Conservation (phyloP, 2,329 filamentous ascomycete genomes). For the Fusarium pseudograminearum region DNA sequence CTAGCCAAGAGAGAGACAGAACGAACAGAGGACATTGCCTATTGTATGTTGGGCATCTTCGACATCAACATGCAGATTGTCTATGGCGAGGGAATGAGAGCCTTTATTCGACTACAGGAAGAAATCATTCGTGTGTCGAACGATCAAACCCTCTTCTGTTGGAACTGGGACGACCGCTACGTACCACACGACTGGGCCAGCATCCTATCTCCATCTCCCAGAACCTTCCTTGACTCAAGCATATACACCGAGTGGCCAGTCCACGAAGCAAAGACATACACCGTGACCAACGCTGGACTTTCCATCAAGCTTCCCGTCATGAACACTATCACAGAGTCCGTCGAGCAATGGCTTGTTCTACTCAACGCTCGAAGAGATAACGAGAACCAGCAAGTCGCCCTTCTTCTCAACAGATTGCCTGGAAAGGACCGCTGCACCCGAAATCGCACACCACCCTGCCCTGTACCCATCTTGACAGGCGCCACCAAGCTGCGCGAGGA, state of each 20-base stretch:
- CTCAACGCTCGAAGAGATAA: conserved; percentile 25
- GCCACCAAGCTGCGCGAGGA: conserved; percentile 18
- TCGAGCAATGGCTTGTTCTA: conserved; percentile 27
- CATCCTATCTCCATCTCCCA: conserved; percentile 15
- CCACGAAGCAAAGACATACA: conserved; percentile 26
- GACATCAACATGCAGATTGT: conserved; percentile 33
- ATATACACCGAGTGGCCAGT: conserved; percentile 28
- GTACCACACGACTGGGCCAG: conserved; percentile 29
- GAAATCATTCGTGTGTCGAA: conserved; percentile 30
- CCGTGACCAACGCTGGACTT: conserved; percentile 19
- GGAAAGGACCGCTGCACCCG: conserved; percentile 29
- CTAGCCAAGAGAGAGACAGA: conserved; percentile 15
- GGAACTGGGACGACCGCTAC: conserved; percentile 21
- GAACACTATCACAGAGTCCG: conserved; percentile 27
- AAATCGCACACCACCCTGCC: conserved; percentile 5
- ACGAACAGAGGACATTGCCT: conserved; percentile 20
- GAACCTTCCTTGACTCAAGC: conserved; percentile 14
- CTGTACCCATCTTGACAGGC: background rate
- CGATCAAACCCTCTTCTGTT: conserved; percentile 27
- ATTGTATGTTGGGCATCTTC: conserved; percentile 29
- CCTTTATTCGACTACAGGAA: conserved; percentile 20
- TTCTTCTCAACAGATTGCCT: conserved; percentile 8
- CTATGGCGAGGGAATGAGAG: conserved; percentile 24
- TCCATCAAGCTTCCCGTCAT: conserved; percentile 22
- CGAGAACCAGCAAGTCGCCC: conserved; percentile 23